Base-by-base conservation (phyloP, 2,329 filamentous ascomycete genomes). In the Coniosporium tulheliwenetii region DNA sequence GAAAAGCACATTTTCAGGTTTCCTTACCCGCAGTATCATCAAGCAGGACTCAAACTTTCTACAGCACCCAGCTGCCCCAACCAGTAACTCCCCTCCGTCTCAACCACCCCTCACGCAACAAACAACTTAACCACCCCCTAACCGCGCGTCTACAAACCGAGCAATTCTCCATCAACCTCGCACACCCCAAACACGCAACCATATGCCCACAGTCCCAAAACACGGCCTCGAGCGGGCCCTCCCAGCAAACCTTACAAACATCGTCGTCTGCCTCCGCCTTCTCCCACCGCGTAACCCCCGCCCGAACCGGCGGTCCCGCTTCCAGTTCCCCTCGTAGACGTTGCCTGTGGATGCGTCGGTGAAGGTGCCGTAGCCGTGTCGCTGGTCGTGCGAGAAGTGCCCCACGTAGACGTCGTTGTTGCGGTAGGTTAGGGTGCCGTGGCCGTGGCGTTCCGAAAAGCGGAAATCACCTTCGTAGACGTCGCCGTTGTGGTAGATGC, bases 131-230 rank as follows among this genome's bases (percentile, higher is more conserved):
- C 65, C 30, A 75, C 68, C 39, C 60, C 45, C 70, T 53, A 14
- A 79, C 69, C 40, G 63, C 62, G 58, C 69, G 70, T 42, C 75
- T 62, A 53, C 75, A 79, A 16, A 79, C 71, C 1, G 75, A 75
- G 47, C 75, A 79, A 39, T 60, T 62, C 41, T 75, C 71, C 29
- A 79, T 67, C 50, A 71, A 65, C 39, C 63, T 63, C 10, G 75
- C 75, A 50, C 75, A 79, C n/a, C 59, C 59, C 43, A 73, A 58
- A 46, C 75, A 79, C 3, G 74, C 70, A 37, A 75, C 69, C 13
- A 79, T 71, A 50, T 79, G 75, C 0, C 75, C 75, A 47, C 75
- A 79, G 46, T 75, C 71, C 47, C 73, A 74, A 52, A 79, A 77
- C 5, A 74, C 64, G 4, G 73, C 70, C 44, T 75, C 70, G 41